Conservation (phyloP, 805 yeast genomes). For the Starmerella sirachaensis region DNA sequence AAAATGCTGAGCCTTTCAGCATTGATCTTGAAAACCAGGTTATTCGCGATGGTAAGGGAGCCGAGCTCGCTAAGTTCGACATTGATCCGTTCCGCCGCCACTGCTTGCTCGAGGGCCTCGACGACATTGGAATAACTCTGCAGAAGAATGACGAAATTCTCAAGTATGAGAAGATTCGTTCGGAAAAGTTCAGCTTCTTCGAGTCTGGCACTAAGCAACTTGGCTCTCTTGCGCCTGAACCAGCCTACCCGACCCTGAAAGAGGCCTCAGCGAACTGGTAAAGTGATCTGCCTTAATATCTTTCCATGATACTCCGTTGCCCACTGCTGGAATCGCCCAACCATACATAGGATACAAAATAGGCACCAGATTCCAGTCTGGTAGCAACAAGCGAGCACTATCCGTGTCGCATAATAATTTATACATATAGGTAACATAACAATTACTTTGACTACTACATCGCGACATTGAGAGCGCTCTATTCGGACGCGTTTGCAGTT, state of each 20-base stretch:
- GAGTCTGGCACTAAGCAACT: constrained; percentile 59
- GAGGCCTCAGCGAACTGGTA: constrained; percentile 19
- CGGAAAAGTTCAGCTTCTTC: constrained; percentile 73
- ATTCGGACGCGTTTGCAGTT: too few species aligned
- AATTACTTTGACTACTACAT: too few species aligned
- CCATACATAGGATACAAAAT: too few species aligned
- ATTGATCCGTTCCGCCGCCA: constrained; percentile 89
- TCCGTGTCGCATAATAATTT: too few species aligned
- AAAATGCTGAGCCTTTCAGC: constrained; percentile 55
- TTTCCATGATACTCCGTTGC: too few species aligned
- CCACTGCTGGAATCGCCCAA: too few species aligned
- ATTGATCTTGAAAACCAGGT: constrained; percentile 82
- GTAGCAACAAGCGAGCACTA: too few species aligned
- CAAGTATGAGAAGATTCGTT: constrained; percentile 67
- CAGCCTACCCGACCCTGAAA: constrained; percentile 15
- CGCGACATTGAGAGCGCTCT: too few species aligned
- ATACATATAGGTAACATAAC: too few species aligned
- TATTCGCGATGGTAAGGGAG: constrained; percentile 48
- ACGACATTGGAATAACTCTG: constrained; percentile 90
- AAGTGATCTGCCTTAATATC: too few species aligned
- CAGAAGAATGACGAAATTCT: constrained; percentile 71
- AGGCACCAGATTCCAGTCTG: too few species aligned
- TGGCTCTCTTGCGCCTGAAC: constrained; percentile 17
- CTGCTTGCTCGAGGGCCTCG: constrained; percentile 87
- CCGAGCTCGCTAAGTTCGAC: constrained; percentile 70